Conservation (phyloP, 306 rosid species). For the Gastrolobium bilobum region DNA sequence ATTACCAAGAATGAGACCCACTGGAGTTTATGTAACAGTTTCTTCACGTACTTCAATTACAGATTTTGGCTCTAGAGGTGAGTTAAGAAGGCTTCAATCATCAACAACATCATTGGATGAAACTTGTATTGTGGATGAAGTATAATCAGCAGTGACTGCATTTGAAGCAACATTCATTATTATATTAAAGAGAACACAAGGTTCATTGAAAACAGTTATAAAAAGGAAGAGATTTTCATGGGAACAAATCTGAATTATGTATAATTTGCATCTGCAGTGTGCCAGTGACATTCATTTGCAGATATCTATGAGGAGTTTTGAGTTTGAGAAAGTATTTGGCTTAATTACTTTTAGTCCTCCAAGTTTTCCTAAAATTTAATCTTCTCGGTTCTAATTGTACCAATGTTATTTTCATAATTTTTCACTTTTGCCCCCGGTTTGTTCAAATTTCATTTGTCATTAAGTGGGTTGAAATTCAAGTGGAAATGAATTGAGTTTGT, state of each 20-base stretch:
- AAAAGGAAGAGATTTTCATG: background rate
- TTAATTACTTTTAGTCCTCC: background rate
- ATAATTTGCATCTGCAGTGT: background rate
- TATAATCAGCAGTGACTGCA: constrained; percentile 16
- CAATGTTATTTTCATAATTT: background rate
- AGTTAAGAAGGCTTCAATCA: background rate
- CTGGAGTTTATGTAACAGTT: constrained; percentile 55
- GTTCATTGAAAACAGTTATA: background rate
- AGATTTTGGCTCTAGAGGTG: constrained; percentile 41
- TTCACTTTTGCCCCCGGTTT: background rate
- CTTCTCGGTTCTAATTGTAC: background rate
- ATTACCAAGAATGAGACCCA: constrained; percentile 52
- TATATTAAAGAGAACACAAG: background rate
- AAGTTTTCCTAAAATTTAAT: background rate
- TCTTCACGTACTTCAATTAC: constrained; percentile 54
- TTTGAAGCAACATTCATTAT: background rate
- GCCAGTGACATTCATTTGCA: background rate
- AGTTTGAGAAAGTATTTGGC: background rate
- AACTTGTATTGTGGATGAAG: background rate
- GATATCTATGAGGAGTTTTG: background rate
- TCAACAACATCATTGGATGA: constrained; percentile 25
- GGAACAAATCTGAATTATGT: constrained; percentile 16
- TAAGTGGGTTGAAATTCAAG: too few relatives aligned
- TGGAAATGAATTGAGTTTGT: too few relatives aligned
- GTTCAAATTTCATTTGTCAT: too few relatives aligned